Conservation (phyloP, 441 rosid genomes). For the Melastoma candidum region DNA sequence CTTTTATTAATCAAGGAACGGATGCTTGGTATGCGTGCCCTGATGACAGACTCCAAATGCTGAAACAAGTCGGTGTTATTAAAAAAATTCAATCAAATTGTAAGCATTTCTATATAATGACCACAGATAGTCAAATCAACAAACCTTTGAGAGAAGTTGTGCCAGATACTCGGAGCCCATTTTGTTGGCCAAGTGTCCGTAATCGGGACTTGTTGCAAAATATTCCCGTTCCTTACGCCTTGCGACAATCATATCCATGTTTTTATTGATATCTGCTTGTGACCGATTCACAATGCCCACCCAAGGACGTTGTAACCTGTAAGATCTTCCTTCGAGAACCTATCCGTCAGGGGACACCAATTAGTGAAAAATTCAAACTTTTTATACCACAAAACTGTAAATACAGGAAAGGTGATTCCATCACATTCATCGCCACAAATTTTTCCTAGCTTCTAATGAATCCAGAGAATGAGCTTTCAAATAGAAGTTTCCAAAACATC, state of each 20-base stretch:
- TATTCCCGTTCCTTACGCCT: conserved; percentile 20
- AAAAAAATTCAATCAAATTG: background rate
- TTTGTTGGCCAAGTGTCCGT: conserved; percentile 20
- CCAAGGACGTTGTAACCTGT: conserved; percentile 9
- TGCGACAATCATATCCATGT: conserved; percentile 12
- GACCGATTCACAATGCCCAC: conserved; percentile 20
- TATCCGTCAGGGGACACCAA: background rate
- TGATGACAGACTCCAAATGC: conserved; percentile 17
- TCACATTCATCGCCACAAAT: too few species aligned
- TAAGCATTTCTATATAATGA: background rate
- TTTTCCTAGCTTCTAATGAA: too few species aligned
- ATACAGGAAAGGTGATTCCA: too few species aligned
- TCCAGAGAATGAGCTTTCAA: too few species aligned
- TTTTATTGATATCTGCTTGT: conserved; percentile 19
- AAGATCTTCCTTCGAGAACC: conserved; percentile 21
- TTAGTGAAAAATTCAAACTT: background rate
- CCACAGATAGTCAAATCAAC: background rate
- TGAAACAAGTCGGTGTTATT: conserved; percentile 5
- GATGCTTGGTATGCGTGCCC: conserved; percentile 19
- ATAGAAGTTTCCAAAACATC: too few species aligned
- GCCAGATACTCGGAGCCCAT: conserved; percentile 22
- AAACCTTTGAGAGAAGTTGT: conserved; percentile 15
- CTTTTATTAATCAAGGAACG: conserved; percentile 19
- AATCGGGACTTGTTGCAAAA: conserved; percentile 18
- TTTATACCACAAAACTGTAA: background rate